Evolutionary conservation across 1,139 yeast species (phyloP).

Genomic region (Wickerhamiella infanticola): DNA sequence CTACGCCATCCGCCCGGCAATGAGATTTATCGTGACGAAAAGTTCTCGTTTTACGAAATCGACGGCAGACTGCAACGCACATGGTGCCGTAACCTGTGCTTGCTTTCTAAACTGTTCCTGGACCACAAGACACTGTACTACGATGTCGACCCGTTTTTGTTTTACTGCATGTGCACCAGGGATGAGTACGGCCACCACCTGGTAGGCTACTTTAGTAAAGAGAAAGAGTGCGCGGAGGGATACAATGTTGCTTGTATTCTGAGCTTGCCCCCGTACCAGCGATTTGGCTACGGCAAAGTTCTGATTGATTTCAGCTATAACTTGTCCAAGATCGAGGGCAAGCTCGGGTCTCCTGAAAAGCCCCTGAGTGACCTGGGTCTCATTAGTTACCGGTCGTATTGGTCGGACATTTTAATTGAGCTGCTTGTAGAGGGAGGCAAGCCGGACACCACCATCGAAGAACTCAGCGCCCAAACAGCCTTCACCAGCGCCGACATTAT

Average conservation of each 20-base stretch:
- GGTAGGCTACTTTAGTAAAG: constrained; percentile 93
- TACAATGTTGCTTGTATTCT: constrained; percentile 94
- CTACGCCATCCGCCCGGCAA: constrained; percentile 92
- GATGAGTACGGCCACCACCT: constrained; percentile 86
- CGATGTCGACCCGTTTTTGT: constrained; percentile 93
- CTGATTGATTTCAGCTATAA: constrained; percentile 88
- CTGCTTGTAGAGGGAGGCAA: constrained; percentile 41
- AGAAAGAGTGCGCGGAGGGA: constrained; percentile 89
- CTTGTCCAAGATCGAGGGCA: constrained; percentile 71
- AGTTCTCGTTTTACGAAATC: constrained; percentile 78
- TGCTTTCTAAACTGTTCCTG: constrained; percentile 70
- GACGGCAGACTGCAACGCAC: constrained; percentile 92
- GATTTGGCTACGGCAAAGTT: constrained; percentile 84
- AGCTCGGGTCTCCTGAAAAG: constrained; percentile 92
- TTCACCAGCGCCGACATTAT: constrained; percentile 95
- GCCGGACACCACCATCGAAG: constrained; percentile 79
- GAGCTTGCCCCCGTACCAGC: constrained; percentile 89
- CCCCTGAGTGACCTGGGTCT: constrained; percentile 92
- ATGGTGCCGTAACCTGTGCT: constrained; percentile 91
- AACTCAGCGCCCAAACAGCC: constrained; percentile 68
- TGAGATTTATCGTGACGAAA: constrained; percentile 82
- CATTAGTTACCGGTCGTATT: constrained; percentile 82
- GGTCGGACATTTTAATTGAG: constrained; percentile 83
- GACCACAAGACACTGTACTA: constrained; percentile 93
- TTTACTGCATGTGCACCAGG: constrained; percentile 84